Base-by-base conservation (phyloP, 140 eudicot species). In the Artemisia princeps region DNA sequence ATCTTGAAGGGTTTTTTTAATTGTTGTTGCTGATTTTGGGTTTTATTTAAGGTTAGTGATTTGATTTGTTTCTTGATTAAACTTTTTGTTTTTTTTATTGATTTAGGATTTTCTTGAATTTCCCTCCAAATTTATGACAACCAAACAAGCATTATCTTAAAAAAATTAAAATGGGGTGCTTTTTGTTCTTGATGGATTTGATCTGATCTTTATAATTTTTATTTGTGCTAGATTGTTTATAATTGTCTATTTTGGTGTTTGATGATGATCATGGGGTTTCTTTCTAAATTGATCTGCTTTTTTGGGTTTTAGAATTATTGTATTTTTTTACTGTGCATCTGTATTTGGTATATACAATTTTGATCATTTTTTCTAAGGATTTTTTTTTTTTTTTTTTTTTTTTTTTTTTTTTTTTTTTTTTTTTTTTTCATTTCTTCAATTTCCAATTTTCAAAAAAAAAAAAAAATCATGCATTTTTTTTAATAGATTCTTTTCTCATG, bases 81-180 rank as follows among this genome's bases (percentile, higher is more conserved):
- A 6, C 2, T 20, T 19, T 19, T 19, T 5, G 4, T 55, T 10
- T 14, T 52, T 52, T 55, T 55, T 55, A 26, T 3, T 54, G 0
- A 17, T 46, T 33, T 19, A 55, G 12, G 1, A 74, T 51, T 65
- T 67, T 67, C 8, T 74, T 3, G 20, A 73, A 55, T 57, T 66
- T 74, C 65, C 62, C 60, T 74, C 74, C 61, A 37, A 66, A 74
- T 67, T 72, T 19, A 48, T 60, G 13, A 59, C 63, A 62, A 72
- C 74, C 83, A 75, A 74, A 73, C 70, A 58, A 54, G 76, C 78
- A 73, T 68, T 62, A 73, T 73, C 75, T 23, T 73, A n/a, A 37
- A 37, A 37, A 37, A 37, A 30, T 17, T 17, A 33, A 33, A 33
- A 33, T 5, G 3, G 26, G 9, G 60, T 62, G 44, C 3, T 30